Evolutionary conservation across 108 stramenopile species (phyloP), one percentile per base, ranked within the genome.

Genomic region (Fragilariopsis cylindrus): DNA sequence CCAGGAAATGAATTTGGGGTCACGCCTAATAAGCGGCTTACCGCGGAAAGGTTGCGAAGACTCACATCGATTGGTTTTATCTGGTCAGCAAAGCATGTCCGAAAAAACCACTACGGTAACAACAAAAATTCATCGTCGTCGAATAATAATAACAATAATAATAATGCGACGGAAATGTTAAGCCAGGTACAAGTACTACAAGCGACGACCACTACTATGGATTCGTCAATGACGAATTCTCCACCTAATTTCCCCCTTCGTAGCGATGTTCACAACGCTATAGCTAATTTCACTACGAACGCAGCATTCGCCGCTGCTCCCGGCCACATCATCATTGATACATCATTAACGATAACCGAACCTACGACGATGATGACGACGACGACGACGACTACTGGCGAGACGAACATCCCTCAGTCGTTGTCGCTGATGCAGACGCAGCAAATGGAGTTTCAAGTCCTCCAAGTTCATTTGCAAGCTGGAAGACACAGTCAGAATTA

Each of bases 41-140:
- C 81, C 42, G 65, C 74, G 7, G 87, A 86, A 58, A 85, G 90
- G 12, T 48, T 87, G n/a, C 76, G 71, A 30, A 81, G 78, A 57
- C 79, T 91, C 5, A 57, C 71, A 53, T 57, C 48, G 13, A 79
- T 88, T 52, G 86, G 81, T n/a, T 91, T 91, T 70, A 75, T 58
- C 18, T 87, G 85, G 85, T 60, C 65, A 43, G 85, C 82, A 40
- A 85, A 85, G 62, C 58, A 76, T 57, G 18, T 72, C 4, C 74
- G 78, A 1, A 84, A 84, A 53, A 45, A 15, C 12, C 60, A 11
- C 15, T 11, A 18, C 1, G 19, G 19, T 16, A 30, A 13, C 21
- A 19, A 11, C 21, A 11, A 62, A 12, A 30, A 30, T 30, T 30
- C 30, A 1, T 30, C 30, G 30, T 30, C 2, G 30, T 30, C 30